Evolutionary conservation across 2,329 filamentous ascomycete genomes (phyloP), one percentile per base, ranked within the genome.

Genomic region (Calycina herbarum): DNA sequence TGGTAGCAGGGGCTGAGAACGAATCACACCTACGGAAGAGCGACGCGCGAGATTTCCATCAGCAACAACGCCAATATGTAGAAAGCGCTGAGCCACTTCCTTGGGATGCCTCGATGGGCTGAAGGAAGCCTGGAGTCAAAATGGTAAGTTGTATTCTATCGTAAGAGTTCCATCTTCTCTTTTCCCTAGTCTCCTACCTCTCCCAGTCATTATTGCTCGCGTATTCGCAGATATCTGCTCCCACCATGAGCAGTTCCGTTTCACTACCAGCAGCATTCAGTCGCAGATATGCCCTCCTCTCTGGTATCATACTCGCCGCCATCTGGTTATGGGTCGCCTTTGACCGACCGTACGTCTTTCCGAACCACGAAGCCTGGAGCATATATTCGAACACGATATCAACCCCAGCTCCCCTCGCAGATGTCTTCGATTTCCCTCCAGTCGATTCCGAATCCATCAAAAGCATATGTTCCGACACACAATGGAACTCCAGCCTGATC

Each of bases 401-500:
- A 5, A 17, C 5, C 33, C 10, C 58, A 40, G 20, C 59, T 31
- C 42, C 59, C 5, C 13, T 8, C 27, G 31, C 48, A 20, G 65
- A 69, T 62, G 24, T 68, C 54, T 72, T 72, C 66, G 68, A 72
- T 63, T 62, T 62, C n/a, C 63, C 71, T 20, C 64, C 68, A 4
- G 51, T 73, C 35, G 58, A 73, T 15, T 73, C 71, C 1, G 57
- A 68, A 10, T 64, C 68, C 0, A 68, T 75, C 20, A 66, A 66
- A 38, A 59, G 38, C 13, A 59, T 73, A 17, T 75, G 73, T 61
- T 57, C 38, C 2, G 63, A 62, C 4, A 73, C 70, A 48, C 56
- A 70, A 42, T 75, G 73, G 73, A 71, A 73, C 40, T 20, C 64
- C 4, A 64, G 69, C n/a, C 40, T 72, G 10, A 61, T 71, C 5